Base-by-base conservation (phyloP, 148 eudicot species). In the Fallopia convolvulus region DNA sequence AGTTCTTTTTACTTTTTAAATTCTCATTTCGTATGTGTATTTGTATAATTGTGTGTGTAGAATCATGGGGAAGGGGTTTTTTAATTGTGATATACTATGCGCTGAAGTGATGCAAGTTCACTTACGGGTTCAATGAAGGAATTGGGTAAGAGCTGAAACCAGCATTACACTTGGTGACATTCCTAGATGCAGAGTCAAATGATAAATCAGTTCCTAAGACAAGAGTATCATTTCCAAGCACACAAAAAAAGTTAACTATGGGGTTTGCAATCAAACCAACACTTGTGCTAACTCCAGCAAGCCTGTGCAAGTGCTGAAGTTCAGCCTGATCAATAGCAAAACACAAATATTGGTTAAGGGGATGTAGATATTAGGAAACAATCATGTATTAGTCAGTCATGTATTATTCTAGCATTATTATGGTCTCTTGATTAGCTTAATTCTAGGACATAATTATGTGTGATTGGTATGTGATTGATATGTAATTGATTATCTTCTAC, bases 221-320 rank as follows among this genome's bases (percentile, higher is more conserved):
- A 75, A 83, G 68, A 26, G 50, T 56, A 32, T 83, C 75, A 75
- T 83, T 91, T 74, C 97, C 93, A 75, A 81, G 65, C 39, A 89
- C 90, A 79, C 91, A 89, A n/a, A 93, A 90, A 85, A 93, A 79
- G 86, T 90, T 91, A 65, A 87, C 83, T 49, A 87, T 74, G 20
- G 97, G 97, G 83, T 86, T 83, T 66, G 92, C 90, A 47, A 83
- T 91, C 86, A 93, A 83, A 78, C 97, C 91, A 48, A 93, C 47
- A 75, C 91, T 84, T 47, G 98, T 80, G 81, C 77, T 77, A 75
- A 93, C 72, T 21, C 92, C 89, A 72, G 93, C 93, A 88, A 87
- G 82, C 60, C 88, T 90, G 78, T 93, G 94, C 80, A 86, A 76
- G 78, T 91, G 91, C 84, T 93, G 98, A 32, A 87, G 79, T 82